Conservation (phyloP, 306 rosid genomes). For the Vicia sativa region DNA sequence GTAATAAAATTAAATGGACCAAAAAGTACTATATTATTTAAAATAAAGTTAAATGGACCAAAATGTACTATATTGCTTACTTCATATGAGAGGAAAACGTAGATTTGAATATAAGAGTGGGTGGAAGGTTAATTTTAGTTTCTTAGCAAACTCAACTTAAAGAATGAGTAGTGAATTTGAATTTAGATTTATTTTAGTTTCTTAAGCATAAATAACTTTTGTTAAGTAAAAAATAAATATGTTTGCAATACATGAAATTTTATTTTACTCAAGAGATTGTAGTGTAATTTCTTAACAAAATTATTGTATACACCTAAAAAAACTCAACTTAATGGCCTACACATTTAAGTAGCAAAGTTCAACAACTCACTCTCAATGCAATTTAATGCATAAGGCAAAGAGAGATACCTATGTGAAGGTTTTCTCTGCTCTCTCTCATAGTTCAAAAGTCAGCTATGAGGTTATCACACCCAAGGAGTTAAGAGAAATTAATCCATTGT, state of each 20-base stretch:
- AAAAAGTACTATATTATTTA: too few relatives aligned
- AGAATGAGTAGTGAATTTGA: too few relatives aligned
- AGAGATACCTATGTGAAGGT: not conserved
- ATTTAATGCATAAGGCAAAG: slow-evolving; percentile 2
- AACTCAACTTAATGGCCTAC: slow-evolving; percentile 7
- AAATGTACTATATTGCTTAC: too few relatives aligned
- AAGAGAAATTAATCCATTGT: not conserved
- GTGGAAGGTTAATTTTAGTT: too few relatives aligned
- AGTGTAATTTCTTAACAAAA: not conserved
- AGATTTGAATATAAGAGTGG: too few relatives aligned
- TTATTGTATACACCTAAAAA: slow-evolving; percentile 8
- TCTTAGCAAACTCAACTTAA: too few relatives aligned
- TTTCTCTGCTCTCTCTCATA: not conserved
- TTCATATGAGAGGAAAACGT: too few relatives aligned
- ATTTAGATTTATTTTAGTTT: too few relatives aligned
- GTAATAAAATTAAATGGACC: too few relatives aligned
- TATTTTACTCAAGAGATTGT: not conserved
- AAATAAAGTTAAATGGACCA: too few relatives aligned
- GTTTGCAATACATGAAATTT: not conserved
- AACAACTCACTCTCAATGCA: slow-evolving; percentile 14
- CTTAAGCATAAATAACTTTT: not conserved
- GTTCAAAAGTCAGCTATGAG: not conserved
- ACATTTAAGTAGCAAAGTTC: not conserved
- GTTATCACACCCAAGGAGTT: not conserved
- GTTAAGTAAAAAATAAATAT: too few relatives aligned